A percentile compares a stretch with the other conserved stretches of the same genome.
Evolutionary conservation across 2,329 filamentous ascomycete genomes (phyloP).

Genomic region (Trichoderma guizhouense): DNA sequence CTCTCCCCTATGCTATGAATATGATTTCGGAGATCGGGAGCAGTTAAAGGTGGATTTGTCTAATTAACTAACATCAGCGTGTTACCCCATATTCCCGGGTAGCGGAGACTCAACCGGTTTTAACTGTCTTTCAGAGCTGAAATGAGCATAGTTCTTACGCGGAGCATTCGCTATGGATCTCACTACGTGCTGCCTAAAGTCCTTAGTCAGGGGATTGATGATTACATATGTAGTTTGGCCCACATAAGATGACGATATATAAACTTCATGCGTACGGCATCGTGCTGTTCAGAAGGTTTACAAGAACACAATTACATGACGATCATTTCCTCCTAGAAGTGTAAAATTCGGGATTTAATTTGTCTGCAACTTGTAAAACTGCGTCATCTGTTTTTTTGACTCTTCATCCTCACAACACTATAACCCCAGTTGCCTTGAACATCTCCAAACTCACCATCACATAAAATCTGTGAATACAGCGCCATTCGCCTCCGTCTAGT

Average conservation of each 20-base stretch:
- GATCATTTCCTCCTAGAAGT: background rate
- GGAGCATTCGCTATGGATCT: background rate
- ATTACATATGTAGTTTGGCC: background rate
- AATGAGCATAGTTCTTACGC: background rate
- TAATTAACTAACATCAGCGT: background rate
- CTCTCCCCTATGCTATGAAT: background rate
- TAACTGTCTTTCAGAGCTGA: background rate
- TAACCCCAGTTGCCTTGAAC: fast-evolving
- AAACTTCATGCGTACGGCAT: background rate
- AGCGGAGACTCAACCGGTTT: background rate
- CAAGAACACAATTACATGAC: background rate
- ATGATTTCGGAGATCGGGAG: background rate
- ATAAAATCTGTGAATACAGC: background rate
- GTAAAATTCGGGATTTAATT: background rate
- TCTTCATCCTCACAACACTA: background rate
- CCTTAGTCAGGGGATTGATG: background rate
- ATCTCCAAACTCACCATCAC: background rate
- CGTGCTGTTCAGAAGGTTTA: background rate
- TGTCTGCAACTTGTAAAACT: background rate
- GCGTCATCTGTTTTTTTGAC: background rate
- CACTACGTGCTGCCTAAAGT: background rate
- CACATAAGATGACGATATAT: background rate
- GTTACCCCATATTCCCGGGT: background rate
- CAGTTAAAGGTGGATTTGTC: background rate
- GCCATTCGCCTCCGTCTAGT: background rate